Percentiles rank a stretch among this genome's conserved stretches.
These are phyloP conservation scores for Lentinula novae-zelandiae DNA, from an alignment of 1,284 basidiomycete species.

Conservation along the genomic window DNA sequence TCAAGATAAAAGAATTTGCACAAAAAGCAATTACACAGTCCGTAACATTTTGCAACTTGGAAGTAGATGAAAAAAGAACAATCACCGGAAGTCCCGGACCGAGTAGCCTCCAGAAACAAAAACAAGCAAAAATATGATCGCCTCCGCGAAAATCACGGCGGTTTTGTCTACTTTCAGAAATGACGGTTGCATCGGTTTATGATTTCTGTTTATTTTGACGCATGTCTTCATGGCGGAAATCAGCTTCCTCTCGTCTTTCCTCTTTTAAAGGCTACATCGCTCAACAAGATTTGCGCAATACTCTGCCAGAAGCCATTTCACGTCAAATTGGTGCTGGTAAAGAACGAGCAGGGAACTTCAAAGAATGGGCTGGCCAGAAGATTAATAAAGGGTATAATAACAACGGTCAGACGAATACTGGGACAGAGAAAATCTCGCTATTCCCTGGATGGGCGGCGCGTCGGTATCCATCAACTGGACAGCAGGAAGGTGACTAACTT, in stretches of 20 bases:
- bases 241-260: conserved; percentile 28
- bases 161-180: background rate
- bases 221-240: conserved; percentile 30
- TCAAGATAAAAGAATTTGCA: background rate
- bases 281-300: conserved; percentile 19
- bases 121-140: background rate
- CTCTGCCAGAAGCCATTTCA: conserved; percentile 6
- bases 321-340: conserved; percentile 12
- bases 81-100: background rate
- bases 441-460: conserved; percentile 53
- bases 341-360: conserved; percentile 27
- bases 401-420: conserved; percentile 2
- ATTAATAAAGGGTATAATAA: conserved; percentile 27
- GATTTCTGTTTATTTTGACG: conserved; percentile 8
- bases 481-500: conserved; percentile 22
- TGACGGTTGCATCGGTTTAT: background rate
- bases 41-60: conserved; percentile 30
- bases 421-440: conserved; percentile 36
- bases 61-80: conserved; percentile 1
- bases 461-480: conserved; percentile 25
- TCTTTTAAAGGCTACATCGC: conserved; percentile 30
- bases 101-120: background rate
- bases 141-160: background rate
- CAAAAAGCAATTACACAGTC: conserved; percentile 30
- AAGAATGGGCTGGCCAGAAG: conserved; percentile 43